Base-by-base conservation (phyloP, 78 protist genomes). In the Reticulomyxa filosa region DNA sequence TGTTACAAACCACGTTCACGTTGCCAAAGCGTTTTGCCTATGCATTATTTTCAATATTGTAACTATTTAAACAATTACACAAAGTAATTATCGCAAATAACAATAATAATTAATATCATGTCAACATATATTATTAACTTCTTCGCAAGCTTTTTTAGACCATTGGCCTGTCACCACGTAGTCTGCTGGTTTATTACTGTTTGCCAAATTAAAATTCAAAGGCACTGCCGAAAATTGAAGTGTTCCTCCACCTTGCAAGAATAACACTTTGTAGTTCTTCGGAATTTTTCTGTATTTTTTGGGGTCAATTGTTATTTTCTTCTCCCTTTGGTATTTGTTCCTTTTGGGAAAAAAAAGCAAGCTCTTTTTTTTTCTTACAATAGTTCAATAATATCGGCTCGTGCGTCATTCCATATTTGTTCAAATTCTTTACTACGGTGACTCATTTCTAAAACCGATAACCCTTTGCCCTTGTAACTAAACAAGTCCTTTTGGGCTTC, bases 241-340 rank as follows among this genome's bases (percentile, higher is more conserved):
- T 4, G 83, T 67, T 23, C 91, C 98, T 13, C 98, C 98, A 17
- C 98, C 98, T 30, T 89, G 91, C 20, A 93, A 56, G 70, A 86
- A 89, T 62, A 93, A 75, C 13, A 93, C 50, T 50, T 78, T 53
- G 78, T 88, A 86, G 64, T 76, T 82, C 57, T 36, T 74, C 17
- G 95, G 92, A 25, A 93, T 74, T 33, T 74, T 35, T 13, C 70
- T 29, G 11, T 72, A 34, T 3, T 1, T n/a, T 7, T 37, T 23
- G 61, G 69, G 1, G n/a, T 26, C n/a, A 23, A 48, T 62, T 3
- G 2, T 3, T 3, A 51, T 36, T 3, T 48, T 46, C 56, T 2
- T 7, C 11, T 22, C 55, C 46, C 81, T 74, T 3, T 2, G 34
- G 22, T 0, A 26, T 13, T 27, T 29, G 4, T 8, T 46, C 17